Evolutionary conservation across 2,329 filamentous ascomycete genomes (phyloP), one percentile per base, ranked within the genome.

Genomic region (Verticillium dahliae): DNA sequence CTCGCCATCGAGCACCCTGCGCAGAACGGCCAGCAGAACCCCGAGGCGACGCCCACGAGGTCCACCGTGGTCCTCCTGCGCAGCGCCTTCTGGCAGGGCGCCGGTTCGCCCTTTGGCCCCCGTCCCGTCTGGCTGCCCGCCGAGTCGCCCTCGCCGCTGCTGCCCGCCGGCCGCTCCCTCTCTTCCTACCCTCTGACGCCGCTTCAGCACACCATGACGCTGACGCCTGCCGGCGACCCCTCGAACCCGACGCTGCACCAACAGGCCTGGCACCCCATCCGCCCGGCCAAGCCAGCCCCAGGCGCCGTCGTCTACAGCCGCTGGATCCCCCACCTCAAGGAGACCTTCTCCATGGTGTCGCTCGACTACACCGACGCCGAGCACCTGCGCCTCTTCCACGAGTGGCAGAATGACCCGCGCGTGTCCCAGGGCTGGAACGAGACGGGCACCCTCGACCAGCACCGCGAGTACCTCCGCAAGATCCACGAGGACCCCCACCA

Each of bases 341-440:
- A 93, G 78, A 89, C 85, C 66, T 93, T 93, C 72, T 90, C 87
- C 63, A 89, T 93, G 79, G 80, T 90, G n/a, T 86, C 85, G 11
- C 80, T 94, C 1, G 87, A 93, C 72, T 90, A 84, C 74, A 69
- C 80, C 37, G 78, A 90, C 68, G 70, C 77, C 1, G 80, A 84
- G 68, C 90, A 94, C 73, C 75, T 93, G 58, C 75, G 79, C 15
- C 79, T 91, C 5, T 93, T 94, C 78, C 87, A 92, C 74, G 81
- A 80, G 61, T 94, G 90, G 90, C 90, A 92, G 75, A 94, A 94
- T 70, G 90, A 93, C 70, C 90, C 90, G 59, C 88, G 90, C 58
- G 90, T 94, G 37, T 89, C 89, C 4, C 84, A 88, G 69, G 90
- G 90, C 4, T 93, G 90, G 90, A 90, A 91, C 70, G 86, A 91